Evolutionary conservation across 75 land plant species (phyloP).

Genomic region (Adiantum capillusveneris): DNA sequence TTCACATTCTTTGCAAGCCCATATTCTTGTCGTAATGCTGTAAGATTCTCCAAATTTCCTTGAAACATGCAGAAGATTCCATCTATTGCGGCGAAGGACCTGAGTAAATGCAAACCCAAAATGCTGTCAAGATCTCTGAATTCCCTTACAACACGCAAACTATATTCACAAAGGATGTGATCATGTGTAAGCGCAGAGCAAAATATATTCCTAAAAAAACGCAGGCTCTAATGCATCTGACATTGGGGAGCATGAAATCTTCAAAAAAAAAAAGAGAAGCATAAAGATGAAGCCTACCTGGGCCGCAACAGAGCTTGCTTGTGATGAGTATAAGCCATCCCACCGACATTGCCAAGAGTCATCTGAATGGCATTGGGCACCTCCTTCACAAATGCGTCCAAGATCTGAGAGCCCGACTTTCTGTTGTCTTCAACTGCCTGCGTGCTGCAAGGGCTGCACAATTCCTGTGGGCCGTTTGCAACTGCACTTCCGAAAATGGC

Average conservation of each 20-base stretch:
- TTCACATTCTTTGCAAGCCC: constrained; percentile 62
- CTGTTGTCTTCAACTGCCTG: constrained; percentile 12
- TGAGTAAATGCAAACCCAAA: too few species aligned
- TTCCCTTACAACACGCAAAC: constrained; percentile 84
- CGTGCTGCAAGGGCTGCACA: constrained; percentile 18
- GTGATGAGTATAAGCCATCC: constrained; percentile 29
- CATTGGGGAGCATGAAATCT: too few species aligned
- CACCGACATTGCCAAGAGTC: constrained; percentile 13
- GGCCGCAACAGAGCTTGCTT: constrained; percentile 27
- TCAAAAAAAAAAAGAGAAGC: too few species aligned
- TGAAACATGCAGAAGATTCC: constrained; percentile 86
- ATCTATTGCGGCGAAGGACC: constrained; percentile 11
- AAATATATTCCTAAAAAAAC: too few species aligned
- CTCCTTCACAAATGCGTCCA: constrained; percentile 10
- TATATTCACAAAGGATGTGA: constrained; percentile 23
- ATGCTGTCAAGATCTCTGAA: constrained; percentile 61
- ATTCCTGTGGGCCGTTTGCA: constrained; percentile 44
- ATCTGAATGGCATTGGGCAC: constrained; percentile 26
- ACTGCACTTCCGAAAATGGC: constrained; percentile 42
- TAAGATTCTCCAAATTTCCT: constrained; percentile 72
- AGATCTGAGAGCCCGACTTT: constrained; percentile 8
- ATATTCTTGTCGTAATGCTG: constrained; percentile 65
- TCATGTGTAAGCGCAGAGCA: too few species aligned
- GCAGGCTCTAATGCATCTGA: too few species aligned
- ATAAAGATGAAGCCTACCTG: constrained; percentile 16